Evolutionary conservation across 208 protist genomes (phyloP).

Genomic region (Endotrypanum monterogeii): DNA sequence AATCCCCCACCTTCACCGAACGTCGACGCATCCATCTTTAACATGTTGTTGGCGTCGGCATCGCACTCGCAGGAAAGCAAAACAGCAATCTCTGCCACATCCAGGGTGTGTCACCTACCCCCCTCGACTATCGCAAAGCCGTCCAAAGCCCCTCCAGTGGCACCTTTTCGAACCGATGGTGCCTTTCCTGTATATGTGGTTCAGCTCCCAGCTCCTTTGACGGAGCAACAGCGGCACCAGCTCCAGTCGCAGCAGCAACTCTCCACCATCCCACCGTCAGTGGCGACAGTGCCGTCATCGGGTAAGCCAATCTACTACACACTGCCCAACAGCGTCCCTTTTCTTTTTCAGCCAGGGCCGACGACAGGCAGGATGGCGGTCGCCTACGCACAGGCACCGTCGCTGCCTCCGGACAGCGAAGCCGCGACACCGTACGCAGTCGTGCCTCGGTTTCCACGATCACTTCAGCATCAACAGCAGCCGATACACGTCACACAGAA

Average conservation of each 20-base stretch:
- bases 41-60: background rate
- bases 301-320: constrained; percentile 31
- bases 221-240: constrained; percentile 14
- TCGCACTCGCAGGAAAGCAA: constrained; percentile 8
- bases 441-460: background rate
- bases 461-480: constrained; percentile 9
- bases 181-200: constrained; percentile 1
- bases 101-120: background rate
- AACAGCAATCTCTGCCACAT: background rate
- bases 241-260: constrained; percentile 1
- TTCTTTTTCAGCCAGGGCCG: constrained; percentile 24
- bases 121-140: background rate
- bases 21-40: constrained; percentile 7
- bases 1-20: background rate
- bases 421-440: background rate
- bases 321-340: constrained; percentile 22
- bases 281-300: background rate
- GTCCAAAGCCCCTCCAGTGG: background rate
- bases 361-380: constrained; percentile 20
- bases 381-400: constrained; percentile 7
- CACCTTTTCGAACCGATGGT: background rate
- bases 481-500: background rate
- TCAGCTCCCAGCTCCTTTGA: background rate
- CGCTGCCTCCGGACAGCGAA: constrained; percentile 7
- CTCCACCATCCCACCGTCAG: background rate